Percentiles rank a stretch among this genome's conserved stretches.
phyloP scores from a whole-genome alignment of 225 moss, liverwort and hornwort species.

The Lunularia cruciata region DNA sequence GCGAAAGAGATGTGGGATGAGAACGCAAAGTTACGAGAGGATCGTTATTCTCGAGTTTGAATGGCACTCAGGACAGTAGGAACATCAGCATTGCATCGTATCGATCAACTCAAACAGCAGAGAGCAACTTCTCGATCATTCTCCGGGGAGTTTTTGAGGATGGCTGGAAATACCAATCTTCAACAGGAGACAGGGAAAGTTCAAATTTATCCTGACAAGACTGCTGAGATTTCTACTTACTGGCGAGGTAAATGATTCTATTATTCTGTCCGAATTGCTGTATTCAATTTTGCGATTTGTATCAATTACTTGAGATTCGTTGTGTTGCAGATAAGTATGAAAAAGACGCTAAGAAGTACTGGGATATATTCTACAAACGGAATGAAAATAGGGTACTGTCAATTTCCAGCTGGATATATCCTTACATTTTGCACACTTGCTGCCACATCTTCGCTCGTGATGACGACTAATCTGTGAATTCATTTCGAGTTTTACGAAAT shows the following conservation, averaged over 20 bases:
- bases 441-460: too few relatives aligned
- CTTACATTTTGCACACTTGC: too few relatives aligned
- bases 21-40: too few relatives aligned
- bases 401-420: not conserved
- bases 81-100: not conserved
- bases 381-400: constrained; percentile 77
- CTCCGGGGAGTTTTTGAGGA: not conserved
- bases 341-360: constrained; percentile 77
- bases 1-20: too few relatives aligned
- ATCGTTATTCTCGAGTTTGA: too few relatives aligned
- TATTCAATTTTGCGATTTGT: not conserved
- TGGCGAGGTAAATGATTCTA: constrained; percentile 42
- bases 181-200: constrained; percentile 3
- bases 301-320: constrained; percentile 4
- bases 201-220: constrained; percentile 45
- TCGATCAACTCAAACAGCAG: not conserved
- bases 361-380: constrained; percentile 96
- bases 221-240: constrained; percentile 41
- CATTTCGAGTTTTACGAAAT: too few relatives aligned
- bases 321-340: constrained; percentile 55
- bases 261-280: not conserved
- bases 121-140: not conserved
- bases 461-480: too few relatives aligned
- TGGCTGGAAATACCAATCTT: not conserved
- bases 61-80: not conserved